Evolutionary conservation across 768 basidiomycete genomes (phyloP), one percentile per base, ranked within the genome.

Genomic region (Mycena galericulata): DNA sequence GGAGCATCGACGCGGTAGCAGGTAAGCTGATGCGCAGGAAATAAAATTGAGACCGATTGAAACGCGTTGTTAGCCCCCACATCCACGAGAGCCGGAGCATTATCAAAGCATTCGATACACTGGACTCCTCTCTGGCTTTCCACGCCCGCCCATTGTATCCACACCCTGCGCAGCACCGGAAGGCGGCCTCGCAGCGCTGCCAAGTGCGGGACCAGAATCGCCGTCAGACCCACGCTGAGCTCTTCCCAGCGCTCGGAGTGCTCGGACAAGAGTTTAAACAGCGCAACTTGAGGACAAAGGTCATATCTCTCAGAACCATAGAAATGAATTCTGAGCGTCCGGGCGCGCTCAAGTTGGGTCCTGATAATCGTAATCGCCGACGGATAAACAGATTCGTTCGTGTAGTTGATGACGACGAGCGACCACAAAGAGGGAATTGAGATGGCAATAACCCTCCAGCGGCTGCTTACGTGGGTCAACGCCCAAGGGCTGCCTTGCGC

Each of bases 201-300:
- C 3, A 67, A 32, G 30, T 40, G 43, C 1, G 47, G 64, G 24
- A n/a, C 3, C 5, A 67, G 6, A 5, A 10, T 10, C 15, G 66
- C 24, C 18, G 53, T 55, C 9, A 67, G 7, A 12, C 26, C 27
- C 9, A 67, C 20, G 32, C 26, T 41, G 34, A 61, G 34, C 9
- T 47, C 66, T 20, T 67, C 59, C 66, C 59, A 67, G 0, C 45
- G 34, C 3, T n/a, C 0, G 2, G 54, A 22, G 40, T 61, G 46
- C 22, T 56, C 8, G 10, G 59, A 18, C 20, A 67, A 24, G 22
- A 26, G 29, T 4, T 29, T 6, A 9, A 67, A 67, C 3, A 40
- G 24, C 8, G 29, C 9, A 10, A 47, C 38, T 29, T 67, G 66
- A 30, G 34, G 45, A 1, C 1, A 8, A n/a, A 17, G 8, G n/a